phyloP scores from a whole-genome alignment of 2,329 filamentous ascomycete genomes.

The Calonectria montana region DNA sequence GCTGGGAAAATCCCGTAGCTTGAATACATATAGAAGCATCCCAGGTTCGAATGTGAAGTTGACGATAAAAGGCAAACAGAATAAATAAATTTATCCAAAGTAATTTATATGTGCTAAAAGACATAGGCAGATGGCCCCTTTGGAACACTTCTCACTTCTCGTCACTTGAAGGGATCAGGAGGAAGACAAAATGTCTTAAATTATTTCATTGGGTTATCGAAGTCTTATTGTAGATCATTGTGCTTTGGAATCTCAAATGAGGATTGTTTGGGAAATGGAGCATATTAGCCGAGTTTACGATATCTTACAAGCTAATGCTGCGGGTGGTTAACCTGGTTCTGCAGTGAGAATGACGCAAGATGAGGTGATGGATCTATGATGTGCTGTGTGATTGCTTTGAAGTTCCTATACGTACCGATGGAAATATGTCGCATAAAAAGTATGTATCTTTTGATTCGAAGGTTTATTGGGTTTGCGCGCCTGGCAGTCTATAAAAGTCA shows the following conservation, averaged over 20 bases:
- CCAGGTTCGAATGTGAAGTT: background rate
- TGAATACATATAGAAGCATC: background rate
- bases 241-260: background rate
- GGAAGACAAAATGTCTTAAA: background rate
- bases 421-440: background rate
- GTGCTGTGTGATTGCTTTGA: background rate
- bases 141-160: too few relatives aligned
- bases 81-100: background rate
- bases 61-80: background rate
- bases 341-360: slow-evolving; percentile 19
- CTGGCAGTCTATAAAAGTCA: background rate
- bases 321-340: background rate
- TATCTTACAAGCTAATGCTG: background rate
- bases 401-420: background rate
- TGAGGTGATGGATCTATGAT: slow-evolving; percentile 26
- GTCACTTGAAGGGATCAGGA: background rate
- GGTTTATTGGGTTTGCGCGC: too few relatives aligned
- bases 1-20: background rate
- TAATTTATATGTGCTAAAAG: background rate
- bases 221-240: background rate
- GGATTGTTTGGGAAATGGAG: background rate
- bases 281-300: background rate
- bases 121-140: too few relatives aligned
- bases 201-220: background rate
- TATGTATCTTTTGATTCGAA: background rate